Conservation (phyloP, 169 alveolate species). For the Plasmodium gallinaceum region DNA sequence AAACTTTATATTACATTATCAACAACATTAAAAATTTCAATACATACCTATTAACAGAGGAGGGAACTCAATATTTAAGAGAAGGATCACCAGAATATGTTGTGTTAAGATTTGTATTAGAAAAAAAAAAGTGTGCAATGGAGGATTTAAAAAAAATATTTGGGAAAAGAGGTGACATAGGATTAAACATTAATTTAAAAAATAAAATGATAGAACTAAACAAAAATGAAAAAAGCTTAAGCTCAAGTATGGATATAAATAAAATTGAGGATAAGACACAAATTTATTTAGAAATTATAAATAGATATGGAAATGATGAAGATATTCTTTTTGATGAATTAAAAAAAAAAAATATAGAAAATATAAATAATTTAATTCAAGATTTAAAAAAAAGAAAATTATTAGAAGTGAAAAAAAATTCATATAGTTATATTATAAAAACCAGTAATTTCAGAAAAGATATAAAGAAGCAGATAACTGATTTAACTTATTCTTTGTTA, state of each 20-base stretch:
- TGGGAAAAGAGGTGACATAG: conserved; percentile 48
- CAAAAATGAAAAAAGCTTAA: conserved; percentile 54
- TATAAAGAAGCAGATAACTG: conserved; percentile 41
- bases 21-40: conserved; percentile 78
- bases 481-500: conserved; percentile 25
- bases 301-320: conserved; percentile 34
- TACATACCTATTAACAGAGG: conserved; percentile 80
- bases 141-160: neutral
- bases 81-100: conserved; percentile 87
- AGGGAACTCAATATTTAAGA: conserved; percentile 81
- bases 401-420: conserved; percentile 34
- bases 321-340: conserved; percentile 1
- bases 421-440: conserved; percentile 24
- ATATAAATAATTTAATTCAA: neutral
- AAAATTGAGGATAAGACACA: conserved; percentile 65
- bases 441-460: conserved; percentile 41
- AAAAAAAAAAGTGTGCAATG: conserved; percentile 29
- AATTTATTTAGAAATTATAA: conserved; percentile 1
- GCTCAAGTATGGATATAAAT: conserved; percentile 26
- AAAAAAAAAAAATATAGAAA: neutral
- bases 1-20: conserved; percentile 84
- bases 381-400: conserved; percentile 46
- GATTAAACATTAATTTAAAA: conserved; percentile 41
- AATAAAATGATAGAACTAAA: conserved; percentile 14
- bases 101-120: conserved; percentile 77